A percentile compares a stretch with the other conserved stretches of the same genome.
Evolutionary conservation across 257 asterid species (phyloP).

Genomic region (Gynochthodes officinalis): DNA sequence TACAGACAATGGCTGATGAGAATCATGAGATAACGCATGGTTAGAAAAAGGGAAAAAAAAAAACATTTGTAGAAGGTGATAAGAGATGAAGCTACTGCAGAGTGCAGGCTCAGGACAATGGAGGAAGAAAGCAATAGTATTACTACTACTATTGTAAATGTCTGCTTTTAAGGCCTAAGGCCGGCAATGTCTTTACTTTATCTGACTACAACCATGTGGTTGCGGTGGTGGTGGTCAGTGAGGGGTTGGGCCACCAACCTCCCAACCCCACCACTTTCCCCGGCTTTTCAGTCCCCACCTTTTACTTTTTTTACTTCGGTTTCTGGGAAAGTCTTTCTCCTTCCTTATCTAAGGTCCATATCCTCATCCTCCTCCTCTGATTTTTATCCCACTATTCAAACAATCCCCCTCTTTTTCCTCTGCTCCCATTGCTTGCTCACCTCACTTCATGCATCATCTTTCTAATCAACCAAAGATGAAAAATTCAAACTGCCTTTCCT

Average conservation of each 20-base stretch:
- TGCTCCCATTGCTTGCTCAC: slow-evolving; percentile 10
- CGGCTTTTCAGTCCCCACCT: slow-evolving; percentile 38
- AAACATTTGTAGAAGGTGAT: too few relatives aligned
- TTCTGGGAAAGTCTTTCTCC: slow-evolving; percentile 34
- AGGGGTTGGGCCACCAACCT: slow-evolving; percentile 34
- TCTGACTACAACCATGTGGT: slow-evolving; percentile 57
- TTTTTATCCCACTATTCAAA: slow-evolving; percentile 3
- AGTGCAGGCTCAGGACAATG: too few relatives aligned
- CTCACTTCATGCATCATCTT: slow-evolving; percentile 9
- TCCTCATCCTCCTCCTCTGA: too few relatives aligned
- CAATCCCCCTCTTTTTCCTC: too few relatives aligned
- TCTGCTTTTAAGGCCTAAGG: slow-evolving; percentile 1
- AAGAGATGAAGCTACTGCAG: too few relatives aligned
- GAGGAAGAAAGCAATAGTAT: background rate
- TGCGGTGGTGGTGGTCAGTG: slow-evolving; percentile 44
- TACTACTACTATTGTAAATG: background rate
- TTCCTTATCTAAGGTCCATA: background rate
- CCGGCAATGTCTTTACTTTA: slow-evolving; percentile 44
- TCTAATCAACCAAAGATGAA: background rate
- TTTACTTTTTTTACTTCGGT: slow-evolving; percentile 23
- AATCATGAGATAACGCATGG: too few relatives aligned
- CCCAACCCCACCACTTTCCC: slow-evolving; percentile 31
- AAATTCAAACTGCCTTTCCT: slow-evolving; percentile 9
- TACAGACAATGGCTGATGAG: too few relatives aligned
- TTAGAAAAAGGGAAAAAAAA: too few relatives aligned